A percentile compares a stretch with the other conserved stretches of the same genome.
Evolutionary conservation across 192 early-diverging fungal species (phyloP).

Genomic region (Chytriomyces sp.): DNA sequence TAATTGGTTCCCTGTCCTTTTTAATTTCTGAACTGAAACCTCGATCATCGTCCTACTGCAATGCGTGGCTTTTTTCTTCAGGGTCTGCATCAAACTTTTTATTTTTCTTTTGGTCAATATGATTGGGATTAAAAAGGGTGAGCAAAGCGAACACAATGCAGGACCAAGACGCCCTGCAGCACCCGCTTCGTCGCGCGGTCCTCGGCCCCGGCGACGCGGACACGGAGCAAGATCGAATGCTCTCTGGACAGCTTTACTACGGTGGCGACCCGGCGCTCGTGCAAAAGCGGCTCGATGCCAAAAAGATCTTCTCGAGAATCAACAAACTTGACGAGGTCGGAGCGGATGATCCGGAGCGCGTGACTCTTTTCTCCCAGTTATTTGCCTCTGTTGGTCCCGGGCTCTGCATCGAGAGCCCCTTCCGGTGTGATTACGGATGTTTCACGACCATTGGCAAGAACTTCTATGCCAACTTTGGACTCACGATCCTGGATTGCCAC

Average conservation of each 20-base stretch:
- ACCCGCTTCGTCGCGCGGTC: not conserved
- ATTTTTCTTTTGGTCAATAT: no score
- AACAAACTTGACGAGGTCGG: slow-evolving; percentile 43
- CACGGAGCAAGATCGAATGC: slow-evolving; percentile 67
- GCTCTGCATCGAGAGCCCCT: slow-evolving; percentile 66
- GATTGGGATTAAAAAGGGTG: no score
- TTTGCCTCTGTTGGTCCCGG: slow-evolving; percentile 63
- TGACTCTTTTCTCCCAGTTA: slow-evolving; percentile 41
- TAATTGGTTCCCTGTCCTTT: no score
- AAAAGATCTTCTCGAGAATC: slow-evolving; percentile 31
- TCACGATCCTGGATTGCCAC: slow-evolving; percentile 70
- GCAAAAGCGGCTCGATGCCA: slow-evolving; percentile 32
- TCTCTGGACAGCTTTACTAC: slow-evolving; percentile 61
- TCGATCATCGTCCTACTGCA: no score
- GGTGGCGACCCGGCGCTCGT: slow-evolving; percentile 58
- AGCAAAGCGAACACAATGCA: no score
- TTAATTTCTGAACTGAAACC: no score
- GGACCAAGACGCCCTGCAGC: no score
- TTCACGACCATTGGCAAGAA: slow-evolving; percentile 75
- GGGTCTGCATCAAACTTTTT: no score
- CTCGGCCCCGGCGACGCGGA: not conserved
- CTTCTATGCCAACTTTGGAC: slow-evolving; percentile 61
- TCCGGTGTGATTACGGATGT: slow-evolving; percentile 75
- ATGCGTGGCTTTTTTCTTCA: no score
- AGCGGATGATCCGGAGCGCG: slow-evolving; percentile 23